Evolutionary conservation across 345 rosid species (phyloP), one percentile per base, ranked within the genome.

Genomic region (Microcos paniculata): DNA sequence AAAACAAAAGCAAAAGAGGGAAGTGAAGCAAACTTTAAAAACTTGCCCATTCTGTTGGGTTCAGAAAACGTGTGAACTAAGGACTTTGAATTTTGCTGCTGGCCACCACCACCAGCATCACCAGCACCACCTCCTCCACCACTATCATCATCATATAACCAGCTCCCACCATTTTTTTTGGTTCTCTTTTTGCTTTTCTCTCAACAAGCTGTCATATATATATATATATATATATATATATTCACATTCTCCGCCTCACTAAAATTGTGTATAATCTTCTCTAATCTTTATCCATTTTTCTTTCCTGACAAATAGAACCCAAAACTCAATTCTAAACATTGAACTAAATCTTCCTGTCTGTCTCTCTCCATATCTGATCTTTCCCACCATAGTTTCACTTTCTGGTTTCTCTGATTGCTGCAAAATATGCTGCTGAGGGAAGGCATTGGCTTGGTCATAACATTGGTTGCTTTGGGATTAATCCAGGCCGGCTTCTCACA

Each of bases 401-500:
- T 26, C 56, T 45, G n/a, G n/a, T 55, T 21, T n/a, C 11, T n/a
- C 38, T 30, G 8, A 40, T 42, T 42, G 52, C 33, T 45, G 53
- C 18, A 51, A 55, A 57, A 49, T n/a, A 74, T 75, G 83, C 14
- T 23, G 74, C 48, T 33, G 64, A 76, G 58, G 31, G 64, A 49
- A 40, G 73, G 30, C 73, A 62, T 77, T 77, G 79, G 55, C 62
- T 13, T 77, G 72, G 58, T 40, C 30, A 0, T 61, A 1, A 31
- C 57, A 19, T 16, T 78, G 71, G 31, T 74, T 30, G 62, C 74
- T 64, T 43, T 81, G 70, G 79, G 71, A 55, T 38, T 4, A 4
- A 6, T 61, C 63, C 81, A 76, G 40, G 77, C 76, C 49, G 78
- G 83, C 57, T 66, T 69, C 8, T 84, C 80, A 4, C 78, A 81